Percentiles rank a stretch among this genome's conserved stretches.
Evolutionary conservation across 169 alveolate genomes (phyloP).

Genomic region (Perkinsus marinus): DNA sequence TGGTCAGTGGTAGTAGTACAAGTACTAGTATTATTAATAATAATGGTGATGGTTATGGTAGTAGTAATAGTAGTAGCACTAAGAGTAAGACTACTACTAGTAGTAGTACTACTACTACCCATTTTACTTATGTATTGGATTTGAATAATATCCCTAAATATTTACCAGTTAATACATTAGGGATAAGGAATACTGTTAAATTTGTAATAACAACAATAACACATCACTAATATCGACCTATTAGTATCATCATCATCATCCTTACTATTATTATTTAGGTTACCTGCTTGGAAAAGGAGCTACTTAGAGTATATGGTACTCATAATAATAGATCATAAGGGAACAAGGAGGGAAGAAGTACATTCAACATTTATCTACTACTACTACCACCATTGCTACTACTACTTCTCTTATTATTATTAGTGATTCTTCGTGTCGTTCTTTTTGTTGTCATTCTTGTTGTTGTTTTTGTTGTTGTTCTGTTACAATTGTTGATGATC

Average conservation of each 20-base stretch:
- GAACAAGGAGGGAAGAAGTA: too few species aligned
- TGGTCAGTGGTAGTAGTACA: too few species aligned
- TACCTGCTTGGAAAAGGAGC: neutral
- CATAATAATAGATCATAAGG: too few species aligned
- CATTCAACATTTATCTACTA: too few species aligned
- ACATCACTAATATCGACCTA: neutral
- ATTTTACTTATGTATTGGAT: neutral
- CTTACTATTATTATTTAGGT: neutral
- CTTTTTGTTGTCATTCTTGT: neutral
- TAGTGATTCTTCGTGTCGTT: neutral
- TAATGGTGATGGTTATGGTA: neutral
- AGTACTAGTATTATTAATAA: too few species aligned
- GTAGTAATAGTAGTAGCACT: too few species aligned
- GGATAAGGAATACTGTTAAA: neutral
- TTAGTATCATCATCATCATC: too few species aligned
- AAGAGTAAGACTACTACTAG: too few species aligned
- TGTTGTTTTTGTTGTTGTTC: neutral
- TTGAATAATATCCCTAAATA: neutral
- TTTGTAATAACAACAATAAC: neutral
- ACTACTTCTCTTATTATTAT: too few species aligned
- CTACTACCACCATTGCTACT: too few species aligned
- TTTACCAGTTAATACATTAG: neutral
- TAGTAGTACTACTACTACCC: too few species aligned
- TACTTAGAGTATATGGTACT: neutral
- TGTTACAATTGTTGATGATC: too few species aligned